Conservation (phyloP, 108 stramenopile genomes). For the Conticribra weissflogii region DNA sequence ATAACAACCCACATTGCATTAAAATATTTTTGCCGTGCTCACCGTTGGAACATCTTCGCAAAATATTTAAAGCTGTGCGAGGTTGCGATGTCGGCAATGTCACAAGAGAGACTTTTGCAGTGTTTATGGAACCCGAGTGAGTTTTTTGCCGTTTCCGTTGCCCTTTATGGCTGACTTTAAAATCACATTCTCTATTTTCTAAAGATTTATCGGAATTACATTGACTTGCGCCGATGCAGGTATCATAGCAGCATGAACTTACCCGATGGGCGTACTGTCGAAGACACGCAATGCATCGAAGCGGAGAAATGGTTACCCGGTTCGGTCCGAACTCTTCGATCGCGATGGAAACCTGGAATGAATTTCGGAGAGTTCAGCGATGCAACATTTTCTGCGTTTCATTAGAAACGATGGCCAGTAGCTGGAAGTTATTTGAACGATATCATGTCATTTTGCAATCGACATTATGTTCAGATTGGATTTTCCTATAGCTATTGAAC, state of each 20-base stretch:
- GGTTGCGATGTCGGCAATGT: slow-evolving; percentile 55
- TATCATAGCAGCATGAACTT: slow-evolving; percentile 57
- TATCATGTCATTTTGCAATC: not conserved
- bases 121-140: slow-evolving; percentile 81
- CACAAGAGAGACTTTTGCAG: slow-evolving; percentile 73
- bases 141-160: not conserved
- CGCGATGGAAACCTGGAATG: slow-evolving; percentile 64
- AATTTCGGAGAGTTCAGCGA: slow-evolving; percentile 82
- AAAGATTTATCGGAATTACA: no score
- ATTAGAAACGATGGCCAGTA: slow-evolving; percentile 23
- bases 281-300: slow-evolving; percentile 56
- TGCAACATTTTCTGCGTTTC: slow-evolving; percentile 77
- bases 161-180: no score
- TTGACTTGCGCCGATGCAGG: no score
- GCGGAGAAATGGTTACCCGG: slow-evolving; percentile 48
- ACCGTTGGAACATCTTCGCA: no score
- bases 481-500: no score
- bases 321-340: slow-evolving; percentile 52
- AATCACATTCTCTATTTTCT: no score
- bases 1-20: no score
- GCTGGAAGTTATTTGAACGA: not conserved
- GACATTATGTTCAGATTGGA: no score
- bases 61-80: slow-evolving; percentile 69
- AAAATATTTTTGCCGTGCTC: no score
- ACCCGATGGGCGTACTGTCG: slow-evolving; percentile 55